Evolutionary conservation across 2,329 filamentous ascomycete genomes (phyloP).

Genomic region (Microcyclospora pomicola): DNA sequence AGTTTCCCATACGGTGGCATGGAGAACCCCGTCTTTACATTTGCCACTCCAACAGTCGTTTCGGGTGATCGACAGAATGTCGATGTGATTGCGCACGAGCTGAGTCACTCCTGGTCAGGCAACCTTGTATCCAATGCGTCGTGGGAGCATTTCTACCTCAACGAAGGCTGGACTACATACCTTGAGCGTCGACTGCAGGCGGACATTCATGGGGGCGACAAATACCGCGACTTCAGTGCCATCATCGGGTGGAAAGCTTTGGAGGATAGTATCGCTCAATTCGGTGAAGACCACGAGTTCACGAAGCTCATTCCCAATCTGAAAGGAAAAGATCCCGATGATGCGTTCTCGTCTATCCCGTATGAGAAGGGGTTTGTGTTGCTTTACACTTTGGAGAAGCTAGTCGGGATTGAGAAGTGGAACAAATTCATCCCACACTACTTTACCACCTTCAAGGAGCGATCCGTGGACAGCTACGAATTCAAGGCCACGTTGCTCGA

Average conservation of each 20-base stretch:
- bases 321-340: constrained; percentile 84
- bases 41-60: constrained; percentile 87
- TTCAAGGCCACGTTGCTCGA: constrained; percentile 80
- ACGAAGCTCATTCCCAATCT: constrained; percentile 82
- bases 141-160: constrained; percentile 65
- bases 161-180: constrained; percentile 86
- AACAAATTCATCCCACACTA: constrained; percentile 94
- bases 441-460: constrained; percentile 70
- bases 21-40: constrained; percentile 57
- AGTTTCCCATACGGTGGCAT: constrained; percentile 76
- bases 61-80: constrained; percentile 73
- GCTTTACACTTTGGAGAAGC: constrained; percentile 75
- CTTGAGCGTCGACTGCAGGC: constrained; percentile 74
- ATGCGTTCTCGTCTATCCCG: constrained; percentile 81
- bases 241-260: constrained; percentile 93
- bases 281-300: constrained; percentile 75
- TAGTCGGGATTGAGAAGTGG: constrained; percentile 75
- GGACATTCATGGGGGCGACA: constrained; percentile 60
- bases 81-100: constrained; percentile 86
- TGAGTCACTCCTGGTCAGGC: constrained; percentile 69
- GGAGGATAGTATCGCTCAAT: constrained; percentile 63
- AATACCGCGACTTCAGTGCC: constrained; percentile 82
- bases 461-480: constrained; percentile 83
- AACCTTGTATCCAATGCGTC: constrained; percentile 68
- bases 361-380: constrained; percentile 98